Evolutionary conservation across 2,329 filamentous ascomycete genomes (phyloP).

Genomic region (Pseudocercospora pini-densiflorae): DNA sequence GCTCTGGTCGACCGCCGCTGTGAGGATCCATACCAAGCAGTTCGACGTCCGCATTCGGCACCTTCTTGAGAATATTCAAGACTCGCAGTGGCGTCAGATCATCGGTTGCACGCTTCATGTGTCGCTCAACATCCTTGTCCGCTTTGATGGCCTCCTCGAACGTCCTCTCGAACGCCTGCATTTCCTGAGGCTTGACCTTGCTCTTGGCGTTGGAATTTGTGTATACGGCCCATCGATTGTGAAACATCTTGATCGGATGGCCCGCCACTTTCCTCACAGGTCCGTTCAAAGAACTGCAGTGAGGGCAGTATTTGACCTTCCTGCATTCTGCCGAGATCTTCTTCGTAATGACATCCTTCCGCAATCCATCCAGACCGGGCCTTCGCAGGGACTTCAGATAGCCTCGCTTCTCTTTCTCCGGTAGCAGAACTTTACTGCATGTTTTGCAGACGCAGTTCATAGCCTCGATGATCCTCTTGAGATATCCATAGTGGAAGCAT

Average conservation of each 20-base stretch:
- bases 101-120: constrained; percentile 89
- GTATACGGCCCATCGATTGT: constrained; percentile 88
- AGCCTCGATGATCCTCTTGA: constrained; percentile 90
- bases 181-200: constrained; percentile 81
- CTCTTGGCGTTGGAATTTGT: constrained; percentile 86
- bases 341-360: constrained; percentile 82
- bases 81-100: constrained; percentile 90
- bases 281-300: constrained; percentile 83
- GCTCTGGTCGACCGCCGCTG: constrained; percentile 85
- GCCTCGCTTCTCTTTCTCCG: constrained; percentile 75
- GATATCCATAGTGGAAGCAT: constrained; percentile 93
- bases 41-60: constrained; percentile 85
- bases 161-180: constrained; percentile 82
- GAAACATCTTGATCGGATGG: constrained; percentile 85
- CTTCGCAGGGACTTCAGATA: constrained; percentile 81
- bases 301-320: constrained; percentile 81
- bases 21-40: constrained; percentile 81
- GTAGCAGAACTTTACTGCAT: constrained; percentile 81
- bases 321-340: constrained; percentile 87
- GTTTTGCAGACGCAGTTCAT: constrained; percentile 96
- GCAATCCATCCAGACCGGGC: constrained; percentile 83
- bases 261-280: constrained; percentile 85
- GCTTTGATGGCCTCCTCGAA: constrained; percentile 78
- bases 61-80: constrained; percentile 87
- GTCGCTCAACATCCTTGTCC: constrained; percentile 85